Conservation (phyloP, 2,329 filamentous ascomycete genomes). For the Alternaria novae-zelandiae region DNA sequence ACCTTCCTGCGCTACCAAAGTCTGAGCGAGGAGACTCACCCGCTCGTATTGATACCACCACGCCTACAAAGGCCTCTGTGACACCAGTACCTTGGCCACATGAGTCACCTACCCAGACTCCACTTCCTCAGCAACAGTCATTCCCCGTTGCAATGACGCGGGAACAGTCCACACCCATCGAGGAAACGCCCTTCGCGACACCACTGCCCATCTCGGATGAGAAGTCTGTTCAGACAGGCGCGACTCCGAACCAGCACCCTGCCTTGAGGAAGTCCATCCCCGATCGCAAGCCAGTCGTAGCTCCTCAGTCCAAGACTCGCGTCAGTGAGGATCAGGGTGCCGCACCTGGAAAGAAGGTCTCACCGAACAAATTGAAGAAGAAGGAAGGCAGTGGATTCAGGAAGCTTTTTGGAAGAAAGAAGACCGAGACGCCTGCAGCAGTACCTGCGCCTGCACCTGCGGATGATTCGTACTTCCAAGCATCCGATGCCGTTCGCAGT, state of each 20-base stretch:
- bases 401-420: constrained; percentile 51
- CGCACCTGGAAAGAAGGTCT: constrained; percentile 33
- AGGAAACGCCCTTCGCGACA: constrained; percentile 7
- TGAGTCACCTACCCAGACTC: constrained; percentile 31
- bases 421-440: constrained; percentile 29
- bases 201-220: constrained; percentile 32
- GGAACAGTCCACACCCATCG: background rate
- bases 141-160: constrained; percentile 6
- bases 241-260: constrained; percentile 49
- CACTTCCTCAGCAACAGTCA: constrained; percentile 43
- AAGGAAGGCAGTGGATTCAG: constrained; percentile 47
- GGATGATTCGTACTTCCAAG: constrained; percentile 24
- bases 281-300: constrained; percentile 24
- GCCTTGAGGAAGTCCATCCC: constrained; percentile 48
- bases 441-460: constrained; percentile 23
- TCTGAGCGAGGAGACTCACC: constrained; percentile 39
- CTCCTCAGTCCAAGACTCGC: constrained; percentile 17
- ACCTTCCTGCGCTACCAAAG: constrained; percentile 52
- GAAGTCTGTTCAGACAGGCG: constrained; percentile 28
- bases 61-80: constrained; percentile 40
- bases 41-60: constrained; percentile 22
- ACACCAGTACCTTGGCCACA: constrained; percentile 40
- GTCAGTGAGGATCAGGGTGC: constrained; percentile 29
- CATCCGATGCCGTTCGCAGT: constrained; percentile 31
- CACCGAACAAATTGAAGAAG: constrained; percentile 48